Percentiles rank a stretch among this genome's conserved stretches.
These are phyloP conservation scores for Suhomyces anneliseae DNA, from an alignment of 1,139 yeast species.

Conservation along the genomic window DNA sequence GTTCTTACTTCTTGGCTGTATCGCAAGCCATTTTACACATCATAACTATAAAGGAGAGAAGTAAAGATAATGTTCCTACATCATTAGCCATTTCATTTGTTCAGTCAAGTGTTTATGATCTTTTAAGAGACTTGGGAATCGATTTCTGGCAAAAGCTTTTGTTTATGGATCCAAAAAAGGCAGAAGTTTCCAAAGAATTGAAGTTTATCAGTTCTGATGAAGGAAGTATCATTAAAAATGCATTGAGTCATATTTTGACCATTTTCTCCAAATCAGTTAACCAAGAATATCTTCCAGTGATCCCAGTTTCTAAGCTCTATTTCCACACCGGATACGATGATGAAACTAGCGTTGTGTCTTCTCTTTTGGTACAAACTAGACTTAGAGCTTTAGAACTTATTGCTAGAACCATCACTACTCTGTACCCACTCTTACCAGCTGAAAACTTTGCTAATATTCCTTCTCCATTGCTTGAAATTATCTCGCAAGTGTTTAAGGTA, in stretches of 20 bases:
- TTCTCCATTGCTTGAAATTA: constrained; percentile 8
- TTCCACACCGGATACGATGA: constrained; percentile 27
- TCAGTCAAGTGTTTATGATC: constrained; percentile 45
- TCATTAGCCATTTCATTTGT: constrained; percentile 48
- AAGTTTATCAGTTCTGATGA: constrained; percentile 37
- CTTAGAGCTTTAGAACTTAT: constrained; percentile 36
- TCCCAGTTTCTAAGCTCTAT: constrained; percentile 28
- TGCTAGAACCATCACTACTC: constrained; percentile 17
- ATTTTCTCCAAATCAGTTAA: constrained; percentile 41
- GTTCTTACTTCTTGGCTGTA: constrained; percentile 11
- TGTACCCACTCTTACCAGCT: constrained; percentile 2
- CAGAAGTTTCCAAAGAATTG: constrained; percentile 31
- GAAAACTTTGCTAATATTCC: constrained; percentile 8
- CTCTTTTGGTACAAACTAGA: constrained; percentile 44
- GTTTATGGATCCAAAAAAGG: constrained; percentile 19
- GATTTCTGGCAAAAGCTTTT: constrained; percentile 24
- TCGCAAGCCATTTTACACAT: constrained; percentile 30
- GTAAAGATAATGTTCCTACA: constrained; percentile 37
- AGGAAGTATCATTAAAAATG: constrained; percentile 41
- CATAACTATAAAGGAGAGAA: constrained; percentile 32
- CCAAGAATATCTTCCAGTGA: constrained; percentile 21
- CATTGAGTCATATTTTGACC: constrained; percentile 41
- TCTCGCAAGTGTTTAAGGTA: constrained; percentile 1
- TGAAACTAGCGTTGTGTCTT: constrained; percentile 24
- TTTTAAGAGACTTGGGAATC: constrained; percentile 23